These are phyloP conservation scores for Arthrobotrys entomopaga DNA, from an alignment of 2,329 filamentous ascomycete genomes.

Conservation along the genomic window DNA sequence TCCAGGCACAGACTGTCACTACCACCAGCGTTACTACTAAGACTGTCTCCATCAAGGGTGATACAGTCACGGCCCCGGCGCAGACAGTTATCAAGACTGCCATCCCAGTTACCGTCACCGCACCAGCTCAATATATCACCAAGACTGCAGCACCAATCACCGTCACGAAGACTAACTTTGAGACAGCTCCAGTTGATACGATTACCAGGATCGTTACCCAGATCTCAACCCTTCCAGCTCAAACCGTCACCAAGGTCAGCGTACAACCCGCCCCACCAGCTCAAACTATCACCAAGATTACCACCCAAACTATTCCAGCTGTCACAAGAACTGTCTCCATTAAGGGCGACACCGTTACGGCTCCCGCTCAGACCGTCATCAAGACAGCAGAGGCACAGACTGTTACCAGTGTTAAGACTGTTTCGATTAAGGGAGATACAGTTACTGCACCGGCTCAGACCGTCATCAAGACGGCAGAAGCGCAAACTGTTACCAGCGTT, in stretches of 20 bases:
- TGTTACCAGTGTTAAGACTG: neutral
- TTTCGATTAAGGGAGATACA: neutral
- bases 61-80: neutral
- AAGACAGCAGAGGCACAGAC: neutral
- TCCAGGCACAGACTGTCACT: constrained; percentile 7
- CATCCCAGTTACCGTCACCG: neutral
- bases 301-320: neutral
- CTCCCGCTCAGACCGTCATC: neutral
- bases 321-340: constrained; percentile 1
- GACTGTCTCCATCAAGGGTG: constrained; percentile 3
- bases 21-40: neutral
- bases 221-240: neutral
- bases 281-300: constrained; percentile 19
- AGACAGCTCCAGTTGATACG: neutral
- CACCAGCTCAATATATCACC: neutral
- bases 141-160: neutral
- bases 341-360: constrained; percentile 10
- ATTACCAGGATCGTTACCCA: constrained; percentile 5
- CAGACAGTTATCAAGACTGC: neutral
- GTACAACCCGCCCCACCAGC: neutral
- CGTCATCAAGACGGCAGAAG: too few relatives aligned
- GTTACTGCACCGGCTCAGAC: constrained; percentile 6
- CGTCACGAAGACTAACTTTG: neutral
- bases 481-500: neutral
- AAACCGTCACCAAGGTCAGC: neutral